Conservation (phyloP, 495 filamentous ascomycete genomes). For the Penicillium manginii region DNA sequence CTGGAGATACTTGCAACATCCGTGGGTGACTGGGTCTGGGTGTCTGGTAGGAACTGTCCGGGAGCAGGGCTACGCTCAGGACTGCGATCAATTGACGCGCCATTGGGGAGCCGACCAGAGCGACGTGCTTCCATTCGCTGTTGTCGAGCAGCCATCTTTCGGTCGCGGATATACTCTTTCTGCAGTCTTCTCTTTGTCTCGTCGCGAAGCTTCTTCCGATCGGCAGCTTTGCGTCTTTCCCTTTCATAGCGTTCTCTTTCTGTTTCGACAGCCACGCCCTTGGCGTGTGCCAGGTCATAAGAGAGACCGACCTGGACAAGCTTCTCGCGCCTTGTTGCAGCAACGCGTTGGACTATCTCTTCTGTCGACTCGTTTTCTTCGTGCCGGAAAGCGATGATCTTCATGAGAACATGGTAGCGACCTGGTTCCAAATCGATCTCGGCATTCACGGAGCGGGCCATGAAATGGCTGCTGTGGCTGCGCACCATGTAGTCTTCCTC, state of each 20-base stretch:
- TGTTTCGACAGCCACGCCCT: conserved; percentile 68
- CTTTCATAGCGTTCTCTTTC: conserved; percentile 62
- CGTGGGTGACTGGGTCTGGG: conserved; percentile 31
- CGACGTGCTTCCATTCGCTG: conserved; percentile 36
- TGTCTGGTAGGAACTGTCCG: conserved; percentile 27
- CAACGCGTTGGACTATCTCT: conserved; percentile 67
- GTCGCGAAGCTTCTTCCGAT: conserved; percentile 46
- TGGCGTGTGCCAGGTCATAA: conserved; percentile 84
- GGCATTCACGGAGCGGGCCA: conserved; percentile 77
- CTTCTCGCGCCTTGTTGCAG: conserved; percentile 71
- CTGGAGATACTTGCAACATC: conserved; percentile 28
- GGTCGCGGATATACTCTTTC: conserved; percentile 55
- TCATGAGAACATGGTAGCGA: conserved; percentile 77
- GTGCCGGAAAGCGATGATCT: conserved; percentile 70
- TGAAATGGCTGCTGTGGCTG: conserved; percentile 68
- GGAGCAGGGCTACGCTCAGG: conserved; percentile 11
- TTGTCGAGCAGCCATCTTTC: conserved; percentile 50
- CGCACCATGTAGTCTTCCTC: conserved; percentile 86
- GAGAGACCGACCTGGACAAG: conserved; percentile 78
- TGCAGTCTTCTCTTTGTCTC: conserved; percentile 50
- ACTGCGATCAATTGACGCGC: conserved; percentile 8
- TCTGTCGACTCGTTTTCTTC: conserved; percentile 59
- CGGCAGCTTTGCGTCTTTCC: conserved; percentile 46
- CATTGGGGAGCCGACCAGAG: conserved; percentile 11
- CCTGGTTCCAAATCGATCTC: conserved; percentile 84